phyloP scores from a whole-genome alignment of 495 filamentous ascomycete species.

The Xylaria sp. region DNA sequence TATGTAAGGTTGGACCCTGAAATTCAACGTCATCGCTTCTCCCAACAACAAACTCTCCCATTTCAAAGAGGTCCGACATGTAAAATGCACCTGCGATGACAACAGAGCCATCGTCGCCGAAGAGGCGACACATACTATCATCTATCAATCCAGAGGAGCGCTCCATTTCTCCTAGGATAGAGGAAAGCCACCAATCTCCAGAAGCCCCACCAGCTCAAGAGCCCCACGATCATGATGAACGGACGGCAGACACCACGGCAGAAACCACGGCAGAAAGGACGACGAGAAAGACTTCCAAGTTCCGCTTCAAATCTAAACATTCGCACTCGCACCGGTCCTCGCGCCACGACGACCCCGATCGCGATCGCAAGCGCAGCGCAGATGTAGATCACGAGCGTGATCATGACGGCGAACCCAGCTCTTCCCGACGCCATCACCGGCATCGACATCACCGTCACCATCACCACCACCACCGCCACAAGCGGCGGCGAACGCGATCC shows the following conservation, averaged over 20 bases:
- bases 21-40: constrained; percentile 27
- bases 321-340: constrained; percentile 33
- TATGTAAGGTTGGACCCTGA: neutral
- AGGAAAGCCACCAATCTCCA: constrained; percentile 12
- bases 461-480: constrained; percentile 38
- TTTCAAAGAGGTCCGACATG: neutral
- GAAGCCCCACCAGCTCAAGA: constrained; percentile 29
- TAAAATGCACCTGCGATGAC: constrained; percentile 41
- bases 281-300: constrained; percentile 52
- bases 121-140: constrained; percentile 52
- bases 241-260: constrained; percentile 22
- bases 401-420: constrained; percentile 28
- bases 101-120: constrained; percentile 49
- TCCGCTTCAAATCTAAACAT: constrained; percentile 64
- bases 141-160: constrained; percentile 49
- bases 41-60: neutral
- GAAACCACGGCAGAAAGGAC: constrained; percentile 27
- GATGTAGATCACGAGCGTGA: constrained; percentile 9
- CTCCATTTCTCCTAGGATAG: constrained; percentile 29
- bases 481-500: constrained; percentile 41
- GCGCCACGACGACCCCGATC: constrained; percentile 25
- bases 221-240: constrained; percentile 29
- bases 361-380: constrained; percentile 25
- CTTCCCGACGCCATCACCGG: constrained; percentile 32
- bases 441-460: constrained; percentile 44